These are phyloP conservation scores for Coemansia sp. DNA, from an alignment of 192 early-diverging fungal species.

Conservation along the genomic window DNA sequence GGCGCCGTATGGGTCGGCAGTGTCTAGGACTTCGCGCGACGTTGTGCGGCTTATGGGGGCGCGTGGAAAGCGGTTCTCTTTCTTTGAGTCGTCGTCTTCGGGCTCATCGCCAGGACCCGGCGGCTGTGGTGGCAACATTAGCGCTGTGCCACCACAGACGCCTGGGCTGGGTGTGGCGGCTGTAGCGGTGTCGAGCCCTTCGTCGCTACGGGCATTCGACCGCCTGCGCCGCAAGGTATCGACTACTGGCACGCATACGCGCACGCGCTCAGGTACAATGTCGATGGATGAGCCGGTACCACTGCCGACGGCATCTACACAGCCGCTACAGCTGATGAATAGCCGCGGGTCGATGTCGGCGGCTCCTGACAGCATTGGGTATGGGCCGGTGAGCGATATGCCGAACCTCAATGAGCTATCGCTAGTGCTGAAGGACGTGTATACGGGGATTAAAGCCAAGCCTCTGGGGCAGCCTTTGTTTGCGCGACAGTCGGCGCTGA, in stretches of 20 bases:
- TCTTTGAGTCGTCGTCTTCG: constrained; percentile 33
- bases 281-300: constrained; percentile 42
- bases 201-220: constrained; percentile 51
- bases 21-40: constrained; percentile 48
- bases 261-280: constrained; percentile 41
- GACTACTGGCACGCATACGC: constrained; percentile 42
- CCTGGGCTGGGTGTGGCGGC: constrained; percentile 16
- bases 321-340: background rate
- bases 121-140: constrained; percentile 11
- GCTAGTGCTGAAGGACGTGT: constrained; percentile 54
- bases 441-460: constrained; percentile 53
- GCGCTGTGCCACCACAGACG: background rate
- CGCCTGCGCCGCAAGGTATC: constrained; percentile 57
- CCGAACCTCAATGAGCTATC: constrained; percentile 48
- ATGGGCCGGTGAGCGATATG: constrained; percentile 13
- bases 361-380: constrained; percentile 1
- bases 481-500: constrained; percentile 39
- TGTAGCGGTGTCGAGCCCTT: constrained; percentile 32
- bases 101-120: background rate
- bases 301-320: background rate
- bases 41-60: constrained; percentile 53
- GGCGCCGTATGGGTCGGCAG: constrained; percentile 27
- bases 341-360: constrained; percentile 30
- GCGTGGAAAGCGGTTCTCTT: constrained; percentile 56
- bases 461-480: constrained; percentile 56